Conservation (phyloP, 805 yeast species). For the Myxozyma lipomycoides region DNA sequence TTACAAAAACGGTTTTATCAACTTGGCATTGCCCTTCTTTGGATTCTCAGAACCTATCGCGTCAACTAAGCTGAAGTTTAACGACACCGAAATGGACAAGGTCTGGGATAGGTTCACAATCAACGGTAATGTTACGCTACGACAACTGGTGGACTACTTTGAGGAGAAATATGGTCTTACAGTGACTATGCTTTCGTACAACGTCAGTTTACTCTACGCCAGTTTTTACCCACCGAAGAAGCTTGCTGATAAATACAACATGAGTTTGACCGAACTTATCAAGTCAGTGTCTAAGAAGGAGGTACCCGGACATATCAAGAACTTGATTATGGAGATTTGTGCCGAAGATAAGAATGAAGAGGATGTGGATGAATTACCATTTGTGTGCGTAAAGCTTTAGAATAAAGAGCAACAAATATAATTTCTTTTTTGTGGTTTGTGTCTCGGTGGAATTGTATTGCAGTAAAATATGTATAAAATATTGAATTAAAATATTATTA, state of each 20-base stretch:
- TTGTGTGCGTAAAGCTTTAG: slow-evolving; percentile 43
- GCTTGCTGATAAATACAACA: slow-evolving; percentile 64
- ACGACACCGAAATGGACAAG: slow-evolving; percentile 71
- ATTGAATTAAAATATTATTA: too few species aligned
- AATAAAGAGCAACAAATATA: slow-evolving; percentile 1
- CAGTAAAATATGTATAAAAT: background rate
- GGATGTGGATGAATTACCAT: slow-evolving; percentile 90
- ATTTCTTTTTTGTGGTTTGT: background rate
- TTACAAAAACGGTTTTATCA: slow-evolving; percentile 88
- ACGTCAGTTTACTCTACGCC: slow-evolving; percentile 84
- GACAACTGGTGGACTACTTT: slow-evolving; percentile 69
- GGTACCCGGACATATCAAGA: slow-evolving; percentile 65
- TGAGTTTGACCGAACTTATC: slow-evolving; percentile 70
- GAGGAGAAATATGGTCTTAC: slow-evolving; percentile 78
- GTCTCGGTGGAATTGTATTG: background rate
- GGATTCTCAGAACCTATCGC: slow-evolving; percentile 96
- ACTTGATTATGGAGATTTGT: slow-evolving; percentile 82
- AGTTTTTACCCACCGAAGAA: slow-evolving; percentile 92
- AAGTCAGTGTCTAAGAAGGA: slow-evolving; percentile 83
- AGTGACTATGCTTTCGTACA: slow-evolving; percentile 87
- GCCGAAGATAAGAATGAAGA: slow-evolving; percentile 90
- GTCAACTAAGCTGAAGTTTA: slow-evolving; percentile 77
- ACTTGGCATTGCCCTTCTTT: slow-evolving; percentile 89
- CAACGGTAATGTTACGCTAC: slow-evolving; percentile 58
- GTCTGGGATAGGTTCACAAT: slow-evolving; percentile 95